These are phyloP conservation scores for Diaporthe australafricana DNA, from an alignment of 2,329 filamentous ascomycete genomes.

Conservation along the genomic window DNA sequence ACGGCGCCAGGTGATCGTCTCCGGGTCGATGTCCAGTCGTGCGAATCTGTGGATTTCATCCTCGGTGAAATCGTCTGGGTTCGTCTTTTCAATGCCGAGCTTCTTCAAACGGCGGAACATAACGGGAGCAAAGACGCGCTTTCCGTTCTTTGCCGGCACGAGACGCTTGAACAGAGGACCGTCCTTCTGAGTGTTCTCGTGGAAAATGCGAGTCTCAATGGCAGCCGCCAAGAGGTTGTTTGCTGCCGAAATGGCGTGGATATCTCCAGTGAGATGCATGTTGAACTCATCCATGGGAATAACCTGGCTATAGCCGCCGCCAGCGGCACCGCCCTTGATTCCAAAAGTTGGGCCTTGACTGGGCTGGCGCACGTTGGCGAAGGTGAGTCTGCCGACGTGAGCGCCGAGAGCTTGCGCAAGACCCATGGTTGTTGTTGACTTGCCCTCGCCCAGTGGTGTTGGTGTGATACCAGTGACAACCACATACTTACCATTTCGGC, in stretches of 20 bases:
- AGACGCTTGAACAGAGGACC: slow-evolving; percentile 87
- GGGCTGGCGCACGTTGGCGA: slow-evolving; percentile 96
- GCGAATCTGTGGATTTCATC: slow-evolving; percentile 92
- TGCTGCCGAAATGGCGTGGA: slow-evolving; percentile 95
- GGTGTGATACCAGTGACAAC: slow-evolving; percentile 96
- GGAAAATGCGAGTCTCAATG: slow-evolving; percentile 98
- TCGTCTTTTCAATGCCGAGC: slow-evolving; percentile 93
- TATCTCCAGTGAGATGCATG: slow-evolving; percentile 95
- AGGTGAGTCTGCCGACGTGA: slow-evolving; percentile 87
- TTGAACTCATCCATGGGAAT: slow-evolving; percentile 99
- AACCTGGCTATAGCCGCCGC: slow-evolving; percentile 98
- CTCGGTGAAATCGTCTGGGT: slow-evolving; percentile 88
- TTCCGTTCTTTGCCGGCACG: slow-evolving; percentile 90
- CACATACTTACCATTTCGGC: slow-evolving; percentile 89
- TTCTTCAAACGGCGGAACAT: slow-evolving; percentile 96
- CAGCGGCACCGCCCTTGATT: slow-evolving; percentile 97
- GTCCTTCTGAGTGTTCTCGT: slow-evolving; percentile 95
- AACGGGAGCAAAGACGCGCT: slow-evolving; percentile 85
- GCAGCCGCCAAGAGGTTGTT: slow-evolving; percentile 97
- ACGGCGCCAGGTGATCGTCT: slow-evolving; percentile 96
- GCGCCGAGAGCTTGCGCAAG: slow-evolving; percentile 92
- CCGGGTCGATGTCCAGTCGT: slow-evolving; percentile 94
- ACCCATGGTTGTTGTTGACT: slow-evolving; percentile 97
- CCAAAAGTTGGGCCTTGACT: slow-evolving; percentile 98
- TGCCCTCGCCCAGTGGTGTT: slow-evolving; percentile 95